These are phyloP conservation scores for Ceratobasidium sp. DNA, from an alignment of 1,284 basidiomycete genomes.

Conservation along the genomic window DNA sequence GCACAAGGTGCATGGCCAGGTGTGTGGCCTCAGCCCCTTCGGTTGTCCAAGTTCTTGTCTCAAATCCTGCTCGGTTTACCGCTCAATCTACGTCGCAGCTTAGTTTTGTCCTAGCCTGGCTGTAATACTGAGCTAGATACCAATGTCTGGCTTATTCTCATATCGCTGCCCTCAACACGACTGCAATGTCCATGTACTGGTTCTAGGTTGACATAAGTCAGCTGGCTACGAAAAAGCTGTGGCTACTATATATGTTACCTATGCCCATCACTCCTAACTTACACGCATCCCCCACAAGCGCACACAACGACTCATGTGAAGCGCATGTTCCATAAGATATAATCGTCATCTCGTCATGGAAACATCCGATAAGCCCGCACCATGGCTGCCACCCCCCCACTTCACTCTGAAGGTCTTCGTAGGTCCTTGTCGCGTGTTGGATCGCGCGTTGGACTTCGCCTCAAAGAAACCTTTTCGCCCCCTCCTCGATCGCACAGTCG, in stretches of 20 bases:
- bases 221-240: not conserved
- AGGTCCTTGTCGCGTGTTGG: too few relatives aligned
- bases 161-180: too few relatives aligned
- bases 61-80: too few relatives aligned
- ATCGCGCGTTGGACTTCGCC: not conserved
- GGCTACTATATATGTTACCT: not conserved
- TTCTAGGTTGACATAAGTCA: not conserved
- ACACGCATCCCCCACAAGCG: not conserved
- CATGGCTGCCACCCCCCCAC: not conserved
- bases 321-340: not conserved
- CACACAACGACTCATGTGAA: not conserved
- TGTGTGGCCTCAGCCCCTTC: too few relatives aligned
- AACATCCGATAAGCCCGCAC: not conserved
- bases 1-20: not conserved
- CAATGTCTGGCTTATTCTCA: too few relatives aligned
- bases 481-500: not conserved
- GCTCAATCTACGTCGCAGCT: too few relatives aligned
- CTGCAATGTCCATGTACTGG: too few relatives aligned
- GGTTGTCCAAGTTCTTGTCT: too few relatives aligned
- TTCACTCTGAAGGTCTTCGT: not conserved
- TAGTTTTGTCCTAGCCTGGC: too few relatives aligned
- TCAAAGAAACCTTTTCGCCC: not conserved
- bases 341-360: not conserved
- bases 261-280: not conserved
- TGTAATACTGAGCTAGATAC: too few relatives aligned